A percentile compares a stretch with the other conserved stretches of the same genome.
Conservation (phyloP, 1,284 basidiomycete species). For the Irpex sp. region DNA sequence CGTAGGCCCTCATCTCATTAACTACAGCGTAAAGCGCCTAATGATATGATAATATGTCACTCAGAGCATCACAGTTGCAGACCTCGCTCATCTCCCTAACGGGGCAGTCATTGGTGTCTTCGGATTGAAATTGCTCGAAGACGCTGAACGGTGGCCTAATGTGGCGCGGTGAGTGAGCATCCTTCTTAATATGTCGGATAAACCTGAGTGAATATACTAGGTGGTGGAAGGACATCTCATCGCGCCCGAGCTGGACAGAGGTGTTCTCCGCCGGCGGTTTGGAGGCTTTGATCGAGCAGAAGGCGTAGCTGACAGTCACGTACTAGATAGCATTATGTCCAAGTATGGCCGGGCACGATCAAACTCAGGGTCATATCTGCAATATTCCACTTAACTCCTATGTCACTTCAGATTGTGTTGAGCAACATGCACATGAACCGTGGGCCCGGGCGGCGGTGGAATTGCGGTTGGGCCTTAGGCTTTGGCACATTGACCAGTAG, state of each 20-base stretch:
- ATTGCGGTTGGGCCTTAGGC: no score
- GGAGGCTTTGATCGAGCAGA: no score
- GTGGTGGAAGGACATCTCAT: constrained; percentile 2
- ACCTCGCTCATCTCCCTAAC: not conserved
- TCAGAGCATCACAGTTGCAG: not conserved
- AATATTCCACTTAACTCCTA: no score
- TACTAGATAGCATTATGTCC: no score
- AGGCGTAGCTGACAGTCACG: no score
- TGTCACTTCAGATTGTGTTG: no score
- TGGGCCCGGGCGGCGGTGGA: no score
- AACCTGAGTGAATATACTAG: not conserved
- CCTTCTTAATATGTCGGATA: no score
- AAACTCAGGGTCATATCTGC: no score
- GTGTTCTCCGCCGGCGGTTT: not conserved
- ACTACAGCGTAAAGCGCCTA: not conserved
- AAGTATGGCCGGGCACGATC: no score
- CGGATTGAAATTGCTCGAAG: not conserved
- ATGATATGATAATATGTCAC: not conserved
- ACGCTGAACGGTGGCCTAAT: not conserved
- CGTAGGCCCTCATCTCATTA: not conserved
- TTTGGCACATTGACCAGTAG: no score
- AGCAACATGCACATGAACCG: no score
- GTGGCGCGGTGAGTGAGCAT: not conserved
- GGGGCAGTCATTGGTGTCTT: not conserved
- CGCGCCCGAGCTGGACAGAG: not conserved